phyloP scores from a whole-genome alignment of 768 basidiomycete genomes.

The Cyclocybe cylindracea region DNA sequence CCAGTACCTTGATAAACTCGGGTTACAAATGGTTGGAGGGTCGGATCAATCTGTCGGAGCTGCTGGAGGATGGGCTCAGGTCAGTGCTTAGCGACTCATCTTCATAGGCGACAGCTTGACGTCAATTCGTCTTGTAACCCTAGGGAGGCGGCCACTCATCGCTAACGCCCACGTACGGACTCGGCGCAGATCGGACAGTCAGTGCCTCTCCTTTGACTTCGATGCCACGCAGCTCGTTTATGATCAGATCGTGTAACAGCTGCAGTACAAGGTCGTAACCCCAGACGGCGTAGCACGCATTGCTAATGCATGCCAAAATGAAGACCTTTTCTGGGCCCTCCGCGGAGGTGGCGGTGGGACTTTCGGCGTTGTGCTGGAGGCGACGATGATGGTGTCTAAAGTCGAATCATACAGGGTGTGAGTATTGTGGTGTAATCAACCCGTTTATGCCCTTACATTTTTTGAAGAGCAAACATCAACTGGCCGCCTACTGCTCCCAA shows the following conservation, averaged over 20 bases:
- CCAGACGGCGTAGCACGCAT: constrained; percentile 48
- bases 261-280: constrained; percentile 55
- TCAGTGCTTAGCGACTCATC: constrained; percentile 19
- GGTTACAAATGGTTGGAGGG: constrained; percentile 48
- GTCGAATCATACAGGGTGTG: constrained; percentile 22
- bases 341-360: constrained; percentile 51
- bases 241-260: constrained; percentile 20
- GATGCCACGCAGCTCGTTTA: no score
- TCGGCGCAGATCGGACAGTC: constrained; percentile 50
- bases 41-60: constrained; percentile 43
- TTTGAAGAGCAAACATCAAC: constrained; percentile 34
- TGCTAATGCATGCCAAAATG: constrained; percentile 49
- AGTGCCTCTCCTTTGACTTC: constrained; percentile 6
- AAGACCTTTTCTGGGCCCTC: constrained; percentile 57
- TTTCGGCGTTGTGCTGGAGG: constrained; percentile 44
- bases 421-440: not conserved
- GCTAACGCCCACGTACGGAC: constrained; percentile 44
- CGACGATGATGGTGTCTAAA: constrained; percentile 37
- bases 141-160: constrained; percentile 47
- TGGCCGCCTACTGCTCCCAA: constrained; percentile 25
- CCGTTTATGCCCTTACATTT: not conserved
- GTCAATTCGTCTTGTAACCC: not conserved
- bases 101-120: not conserved
- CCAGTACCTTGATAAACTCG: constrained; percentile 40
- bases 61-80: constrained; percentile 42